A percentile compares a stretch with the other conserved stretches of the same genome.
Evolutionary conservation across 192 early-diverging fungal species (phyloP).

Genomic region (Gamsiella multidivaricata): DNA sequence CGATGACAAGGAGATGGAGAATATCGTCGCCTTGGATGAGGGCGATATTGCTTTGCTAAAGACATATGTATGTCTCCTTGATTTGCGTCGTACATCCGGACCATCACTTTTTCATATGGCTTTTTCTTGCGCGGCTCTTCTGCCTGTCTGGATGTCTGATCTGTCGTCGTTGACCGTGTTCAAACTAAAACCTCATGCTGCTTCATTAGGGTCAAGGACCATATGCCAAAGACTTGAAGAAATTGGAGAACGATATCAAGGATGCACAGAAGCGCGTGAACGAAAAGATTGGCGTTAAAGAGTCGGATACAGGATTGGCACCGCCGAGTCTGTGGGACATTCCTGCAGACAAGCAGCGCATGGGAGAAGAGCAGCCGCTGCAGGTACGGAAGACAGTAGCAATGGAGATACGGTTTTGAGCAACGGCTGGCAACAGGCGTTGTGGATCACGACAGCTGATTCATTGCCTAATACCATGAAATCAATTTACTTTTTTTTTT

Average conservation of each 20-base stretch:
- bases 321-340: slow-evolving; percentile 99
- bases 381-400: slow-evolving; percentile 62
- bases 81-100: too few species aligned
- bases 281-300: slow-evolving; percentile 99
- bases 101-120: not conserved
- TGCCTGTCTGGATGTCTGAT: not conserved
- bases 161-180: not conserved
- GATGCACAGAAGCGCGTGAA: slow-evolving; percentile 98
- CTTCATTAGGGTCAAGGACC: slow-evolving; percentile 89
- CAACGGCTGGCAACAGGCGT: not conserved
- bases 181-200: not conserved
- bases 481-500: not conserved
- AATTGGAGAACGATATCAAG: slow-evolving; percentile 94
- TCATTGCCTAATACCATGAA: not conserved
- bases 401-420: too few species aligned
- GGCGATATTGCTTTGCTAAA: slow-evolving; percentile 93
- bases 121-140: not conserved
- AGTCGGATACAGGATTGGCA: slow-evolving; percentile 97
- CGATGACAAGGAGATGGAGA: slow-evolving; percentile 83
- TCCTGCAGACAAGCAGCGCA: slow-evolving; percentile 97
- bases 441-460: not conserved
- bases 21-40: slow-evolving; percentile 93
- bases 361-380: slow-evolving; percentile 94
- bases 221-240: slow-evolving; percentile 95
- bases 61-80: slow-evolving; percentile 78